Evolutionary conservation across 768 basidiomycete species (phyloP).

Genomic region (Boletellus ananas): DNA sequence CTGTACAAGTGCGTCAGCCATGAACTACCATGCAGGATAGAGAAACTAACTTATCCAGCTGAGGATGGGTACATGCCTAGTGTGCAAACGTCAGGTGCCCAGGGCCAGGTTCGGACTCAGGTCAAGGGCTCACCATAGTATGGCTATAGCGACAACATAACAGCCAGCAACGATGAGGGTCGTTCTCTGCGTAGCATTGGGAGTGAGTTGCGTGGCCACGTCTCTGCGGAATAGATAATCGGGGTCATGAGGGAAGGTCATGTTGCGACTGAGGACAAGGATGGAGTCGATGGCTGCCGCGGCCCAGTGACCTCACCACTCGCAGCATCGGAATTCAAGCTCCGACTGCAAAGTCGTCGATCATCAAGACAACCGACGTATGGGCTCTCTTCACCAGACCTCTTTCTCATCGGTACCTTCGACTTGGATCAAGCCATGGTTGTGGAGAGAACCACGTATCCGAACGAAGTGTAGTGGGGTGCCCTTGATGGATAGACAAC

Average conservation of each 20-base stretch:
- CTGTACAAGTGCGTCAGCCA: conserved; percentile 35
- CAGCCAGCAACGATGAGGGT: conserved; percentile 79
- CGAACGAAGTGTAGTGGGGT: too few relatives aligned
- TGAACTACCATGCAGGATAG: neutral
- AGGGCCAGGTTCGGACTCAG: neutral
- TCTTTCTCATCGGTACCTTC: too few relatives aligned
- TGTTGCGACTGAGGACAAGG: conserved; percentile 26
- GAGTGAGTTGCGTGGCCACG: conserved; percentile 42
- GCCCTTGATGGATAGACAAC: too few relatives aligned
- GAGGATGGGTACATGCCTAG: conserved; percentile 75
- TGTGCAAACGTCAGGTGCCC: conserved; percentile 2
- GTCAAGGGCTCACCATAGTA: conserved; percentile 60
- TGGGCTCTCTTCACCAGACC: too few relatives aligned
- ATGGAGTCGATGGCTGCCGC: too few relatives aligned
- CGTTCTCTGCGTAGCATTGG: conserved; percentile 66
- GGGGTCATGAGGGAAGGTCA: conserved; percentile 25
- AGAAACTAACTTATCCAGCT: conserved; percentile 63
- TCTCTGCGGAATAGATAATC: conserved; percentile 25
- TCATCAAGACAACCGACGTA: too few relatives aligned
- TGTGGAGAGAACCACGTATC: too few relatives aligned
- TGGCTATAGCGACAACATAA: conserved; percentile 72
- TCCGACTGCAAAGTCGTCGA: too few relatives aligned
- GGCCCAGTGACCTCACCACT: too few relatives aligned
- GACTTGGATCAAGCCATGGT: too few relatives aligned
- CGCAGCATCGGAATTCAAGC: too few relatives aligned